Evolutionary conservation across 371 early-diverging fungal species (phyloP).

Genomic region (Synchytrium microbalum): DNA sequence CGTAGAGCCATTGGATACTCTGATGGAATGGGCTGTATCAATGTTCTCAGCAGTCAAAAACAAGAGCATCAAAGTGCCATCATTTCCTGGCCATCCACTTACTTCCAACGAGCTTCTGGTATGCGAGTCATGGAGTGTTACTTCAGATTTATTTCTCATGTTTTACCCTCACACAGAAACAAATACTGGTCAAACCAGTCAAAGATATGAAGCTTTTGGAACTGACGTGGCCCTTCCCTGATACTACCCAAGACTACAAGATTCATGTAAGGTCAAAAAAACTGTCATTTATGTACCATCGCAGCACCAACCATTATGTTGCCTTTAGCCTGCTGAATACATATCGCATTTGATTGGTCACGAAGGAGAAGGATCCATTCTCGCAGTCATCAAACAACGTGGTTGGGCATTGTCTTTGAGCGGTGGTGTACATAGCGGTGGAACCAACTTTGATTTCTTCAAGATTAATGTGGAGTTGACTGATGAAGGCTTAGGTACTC

Average conservation of each 20-base stretch:
- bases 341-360: slow-evolving; percentile 44
- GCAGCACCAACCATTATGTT: background rate
- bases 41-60: slow-evolving; percentile 71
- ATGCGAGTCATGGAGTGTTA: slow-evolving; percentile 1
- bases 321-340: slow-evolving; percentile 25
- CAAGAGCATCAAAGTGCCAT: slow-evolving; percentile 53
- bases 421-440: slow-evolving; percentile 58
- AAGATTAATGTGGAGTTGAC: slow-evolving; percentile 74
- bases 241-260: slow-evolving; percentile 50
- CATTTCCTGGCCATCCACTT: slow-evolving; percentile 64
- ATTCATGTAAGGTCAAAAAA: slow-evolving; percentile 37
- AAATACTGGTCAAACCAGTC: slow-evolving; percentile 72
- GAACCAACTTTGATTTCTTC: slow-evolving; percentile 69
- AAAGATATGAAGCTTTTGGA: slow-evolving; percentile 69
- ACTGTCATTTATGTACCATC: slow-evolving; percentile 8
- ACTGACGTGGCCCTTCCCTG: slow-evolving; percentile 82
- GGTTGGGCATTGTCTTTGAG: slow-evolving; percentile 81
- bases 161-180: slow-evolving; percentile 34
- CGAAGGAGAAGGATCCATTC: slow-evolving; percentile 66
- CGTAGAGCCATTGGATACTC: slow-evolving; percentile 68
- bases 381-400: slow-evolving; percentile 73
- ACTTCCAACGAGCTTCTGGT: slow-evolving; percentile 64
- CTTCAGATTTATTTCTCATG: background rate
- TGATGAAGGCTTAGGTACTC: slow-evolving; percentile 61
- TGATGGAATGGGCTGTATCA: slow-evolving; percentile 73